These are phyloP conservation scores for Rosa persica DNA, from an alignment of 306 rosid genomes.

Conservation along the genomic window DNA sequence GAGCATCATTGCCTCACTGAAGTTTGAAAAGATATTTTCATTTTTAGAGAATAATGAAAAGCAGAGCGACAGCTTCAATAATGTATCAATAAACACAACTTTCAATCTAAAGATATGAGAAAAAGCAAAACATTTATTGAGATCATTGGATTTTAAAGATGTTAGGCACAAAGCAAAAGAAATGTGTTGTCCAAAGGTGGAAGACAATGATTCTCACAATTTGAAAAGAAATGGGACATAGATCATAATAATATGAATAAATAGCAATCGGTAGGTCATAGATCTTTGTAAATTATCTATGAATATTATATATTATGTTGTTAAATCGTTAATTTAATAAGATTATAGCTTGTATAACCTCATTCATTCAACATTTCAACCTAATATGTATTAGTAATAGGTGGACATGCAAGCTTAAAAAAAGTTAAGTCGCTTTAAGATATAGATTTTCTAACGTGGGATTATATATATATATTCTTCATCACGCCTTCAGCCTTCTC, in stretches of 20 bases:
- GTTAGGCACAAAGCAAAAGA: conserved; percentile 30
- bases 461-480: no score
- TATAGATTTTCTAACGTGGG: no score
- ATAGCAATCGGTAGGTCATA: no score
- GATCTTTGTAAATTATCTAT: no score
- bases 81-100: conserved; percentile 20
- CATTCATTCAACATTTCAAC: no score
- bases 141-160: conserved; percentile 23
- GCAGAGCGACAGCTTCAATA: conserved; percentile 20
- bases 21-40: conserved; percentile 37
- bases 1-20: conserved; percentile 39
- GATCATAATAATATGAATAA: not conserved
- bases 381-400: no score
- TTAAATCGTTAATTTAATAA: no score
- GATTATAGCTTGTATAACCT: no score
- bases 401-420: no score
- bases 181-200: conserved; percentile 20
- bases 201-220: conserved; percentile 44
- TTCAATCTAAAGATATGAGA: conserved; percentile 19
- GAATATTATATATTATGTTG: no score
- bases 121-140: conserved; percentile 15
- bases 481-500: no score
- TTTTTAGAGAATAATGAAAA: conserved; percentile 39
- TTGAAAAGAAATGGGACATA: not conserved
- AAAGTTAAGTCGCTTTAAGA: no score